These are phyloP conservation scores for Cenococcum geophilum DNA, from an alignment of 495 filamentous ascomycete genomes.

Conservation along the genomic window DNA sequence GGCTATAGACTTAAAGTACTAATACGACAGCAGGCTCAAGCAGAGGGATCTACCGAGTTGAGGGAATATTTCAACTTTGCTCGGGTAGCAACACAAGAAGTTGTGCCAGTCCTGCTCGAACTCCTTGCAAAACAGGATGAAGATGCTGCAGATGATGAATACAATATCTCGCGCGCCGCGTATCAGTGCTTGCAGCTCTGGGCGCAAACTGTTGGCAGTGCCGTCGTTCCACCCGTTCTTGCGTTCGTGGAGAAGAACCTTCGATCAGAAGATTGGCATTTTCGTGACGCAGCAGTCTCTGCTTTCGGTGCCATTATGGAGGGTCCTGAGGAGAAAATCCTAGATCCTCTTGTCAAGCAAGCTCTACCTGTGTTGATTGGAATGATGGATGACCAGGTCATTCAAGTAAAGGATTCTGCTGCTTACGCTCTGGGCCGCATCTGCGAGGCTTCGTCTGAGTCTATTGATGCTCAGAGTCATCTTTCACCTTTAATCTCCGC, in stretches of 20 bases:
- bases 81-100: conserved; percentile 80
- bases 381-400: conserved; percentile 90
- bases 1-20: background rate
- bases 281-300: conserved; percentile 88
- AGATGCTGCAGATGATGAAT: conserved; percentile 92
- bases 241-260: conserved; percentile 87
- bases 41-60: conserved; percentile 68
- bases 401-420: conserved; percentile 94
- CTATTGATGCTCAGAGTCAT: conserved; percentile 77
- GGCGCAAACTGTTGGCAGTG: conserved; percentile 76
- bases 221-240: conserved; percentile 77
- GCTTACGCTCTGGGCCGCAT: conserved; percentile 94
- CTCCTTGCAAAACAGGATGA: conserved; percentile 96
- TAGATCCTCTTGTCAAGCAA: conserved; percentile 91
- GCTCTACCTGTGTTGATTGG: conserved; percentile 80
- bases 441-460: conserved; percentile 79
- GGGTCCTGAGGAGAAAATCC: conserved; percentile 79
- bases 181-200: conserved; percentile 97
- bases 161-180: conserved; percentile 89
- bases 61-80: conserved; percentile 90
- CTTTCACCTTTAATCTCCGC: conserved; percentile 75
- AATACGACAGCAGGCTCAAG: conserved; percentile 39
- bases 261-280: conserved; percentile 84
- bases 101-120: conserved; percentile 81
- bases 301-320: conserved; percentile 99